phyloP scores from a whole-genome alignment of 192 early-diverging fungal species.

The Rhizophagus sp. region DNA sequence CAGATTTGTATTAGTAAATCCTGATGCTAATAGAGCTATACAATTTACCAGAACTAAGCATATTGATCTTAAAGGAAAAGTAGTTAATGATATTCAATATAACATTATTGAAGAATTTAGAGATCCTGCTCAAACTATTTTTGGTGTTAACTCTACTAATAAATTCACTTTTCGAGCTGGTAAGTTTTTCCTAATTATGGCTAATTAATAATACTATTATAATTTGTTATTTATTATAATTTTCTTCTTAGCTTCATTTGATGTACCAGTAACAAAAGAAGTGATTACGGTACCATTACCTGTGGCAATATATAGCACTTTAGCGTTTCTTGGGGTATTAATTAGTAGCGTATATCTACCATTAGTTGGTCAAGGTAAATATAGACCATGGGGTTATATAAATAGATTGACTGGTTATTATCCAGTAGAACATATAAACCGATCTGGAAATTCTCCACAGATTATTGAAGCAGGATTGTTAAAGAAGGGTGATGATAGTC shows the following conservation, averaged over 20 bases:
- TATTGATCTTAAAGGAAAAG: neutral
- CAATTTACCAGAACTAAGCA: neutral
- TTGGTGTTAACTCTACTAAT: neutral
- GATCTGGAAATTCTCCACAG: too few relatives aligned
- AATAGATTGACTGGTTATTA: slow-evolving; percentile 13
- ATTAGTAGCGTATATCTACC: neutral
- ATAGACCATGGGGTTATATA: slow-evolving; percentile 23
- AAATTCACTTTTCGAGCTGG: slow-evolving; percentile 16
- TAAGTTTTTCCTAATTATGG: neutral
- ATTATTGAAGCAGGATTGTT: neutral
- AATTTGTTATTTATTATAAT: neutral
- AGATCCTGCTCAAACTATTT: neutral
- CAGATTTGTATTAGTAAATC: neutral
- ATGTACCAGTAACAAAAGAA: neutral
- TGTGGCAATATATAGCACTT: neutral
- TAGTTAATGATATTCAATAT: slow-evolving; percentile 2
- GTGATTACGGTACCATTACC: neutral
- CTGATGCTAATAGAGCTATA: slow-evolving; percentile 26
- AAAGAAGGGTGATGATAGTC: neutral
- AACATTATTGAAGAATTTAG: slow-evolving; percentile 24
- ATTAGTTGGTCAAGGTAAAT: slow-evolving; percentile 21
- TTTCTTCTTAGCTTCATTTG: slow-evolving; percentile 4
- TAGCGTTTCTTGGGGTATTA: slow-evolving; percentile 26
- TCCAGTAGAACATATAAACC: slow-evolving; percentile 9
- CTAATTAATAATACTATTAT: too few relatives aligned